Percentiles rank a stretch among this genome's conserved stretches.
Conservation (phyloP, 257 asterid species). For the Penstemon barbatus region DNA sequence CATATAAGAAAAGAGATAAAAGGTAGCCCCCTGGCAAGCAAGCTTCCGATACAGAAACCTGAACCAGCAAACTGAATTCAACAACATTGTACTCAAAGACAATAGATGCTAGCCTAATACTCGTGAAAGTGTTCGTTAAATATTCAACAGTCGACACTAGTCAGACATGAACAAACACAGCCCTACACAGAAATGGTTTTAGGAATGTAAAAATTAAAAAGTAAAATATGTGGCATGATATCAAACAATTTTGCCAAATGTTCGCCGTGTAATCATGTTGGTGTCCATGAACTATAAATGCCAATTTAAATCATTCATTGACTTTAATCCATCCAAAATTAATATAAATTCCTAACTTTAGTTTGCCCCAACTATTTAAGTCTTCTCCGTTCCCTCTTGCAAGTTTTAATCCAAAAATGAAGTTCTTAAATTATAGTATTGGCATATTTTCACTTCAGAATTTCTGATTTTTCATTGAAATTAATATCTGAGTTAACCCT, state of each 20-base stretch:
- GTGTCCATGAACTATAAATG: not conserved
- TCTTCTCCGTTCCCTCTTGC: no score
- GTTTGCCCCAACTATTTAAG: no score
- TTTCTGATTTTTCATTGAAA: not conserved
- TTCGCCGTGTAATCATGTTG: not conserved
- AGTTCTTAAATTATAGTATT: not conserved
- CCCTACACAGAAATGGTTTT: not conserved
- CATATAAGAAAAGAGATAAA: not conserved
- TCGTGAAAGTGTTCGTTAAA: not conserved
- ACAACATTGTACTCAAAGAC: not conserved
- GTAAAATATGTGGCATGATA: no score
- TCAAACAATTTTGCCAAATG: not conserved
- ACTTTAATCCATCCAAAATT: not conserved
- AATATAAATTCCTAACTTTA: not conserved
- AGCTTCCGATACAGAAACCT: conserved; percentile 13
- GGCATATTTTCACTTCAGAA: not conserved
- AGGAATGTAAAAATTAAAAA: not conserved
- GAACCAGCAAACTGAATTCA: not conserved
- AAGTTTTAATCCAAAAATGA: not conserved
- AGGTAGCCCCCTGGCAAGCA: not conserved
- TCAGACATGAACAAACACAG: not conserved
- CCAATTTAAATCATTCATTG: not conserved
- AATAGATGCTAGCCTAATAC: not conserved
- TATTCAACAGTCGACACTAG: not conserved
- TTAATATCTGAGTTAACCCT: not conserved